Conservation (phyloP, 768 basidiomycete species). For the Cystobasidium tubakii region DNA sequence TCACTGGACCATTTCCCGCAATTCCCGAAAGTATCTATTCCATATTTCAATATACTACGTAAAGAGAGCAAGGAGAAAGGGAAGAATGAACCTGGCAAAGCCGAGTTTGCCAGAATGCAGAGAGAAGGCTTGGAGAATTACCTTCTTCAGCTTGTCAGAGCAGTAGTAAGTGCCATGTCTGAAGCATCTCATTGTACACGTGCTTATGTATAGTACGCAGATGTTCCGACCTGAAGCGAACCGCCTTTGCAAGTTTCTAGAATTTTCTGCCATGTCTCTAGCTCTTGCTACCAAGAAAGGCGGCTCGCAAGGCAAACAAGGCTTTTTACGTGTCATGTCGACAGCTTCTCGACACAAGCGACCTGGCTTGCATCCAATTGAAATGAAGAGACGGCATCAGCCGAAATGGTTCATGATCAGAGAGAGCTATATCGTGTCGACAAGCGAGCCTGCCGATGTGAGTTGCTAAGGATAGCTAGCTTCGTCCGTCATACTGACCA, state of each 20-base stretch:
- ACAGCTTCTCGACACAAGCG: conserved; percentile 59
- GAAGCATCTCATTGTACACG: no score
- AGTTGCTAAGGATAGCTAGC: no score
- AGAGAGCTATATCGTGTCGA: conserved; percentile 80
- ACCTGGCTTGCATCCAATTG: conserved; percentile 51
- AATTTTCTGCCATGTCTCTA: conserved; percentile 81
- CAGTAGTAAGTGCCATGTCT: conserved; percentile 75
- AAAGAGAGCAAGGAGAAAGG: conserved; percentile 56
- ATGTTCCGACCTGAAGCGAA: conserved; percentile 95
- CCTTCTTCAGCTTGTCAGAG: conserved; percentile 75
- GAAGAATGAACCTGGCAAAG: conserved; percentile 54
- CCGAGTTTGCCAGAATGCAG: conserved; percentile 75
- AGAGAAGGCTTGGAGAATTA: conserved; percentile 80
- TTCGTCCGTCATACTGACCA: background rate
- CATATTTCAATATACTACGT: conserved; percentile 80
- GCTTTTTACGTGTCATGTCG: conserved; percentile 62
- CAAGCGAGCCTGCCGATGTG: conserved; percentile 81
- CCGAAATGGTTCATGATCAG: conserved; percentile 85
- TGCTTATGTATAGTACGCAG: no score
- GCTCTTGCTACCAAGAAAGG: conserved; percentile 60
- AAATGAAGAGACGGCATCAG: conserved; percentile 54
- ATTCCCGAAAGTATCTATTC: conserved; percentile 77
- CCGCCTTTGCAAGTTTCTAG: conserved; percentile 79
- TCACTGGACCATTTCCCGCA: conserved; percentile 77
- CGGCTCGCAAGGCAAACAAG: conserved; percentile 85